Conservation (phyloP, 78 protist genomes). For the slime mould (Dictyostelium discoideum) region dicty_2.7 NC_007090.3:3257001-3257500, state of each 20-base stretch:
- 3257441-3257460: conserved; percentile 1
- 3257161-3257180: conserved; percentile 14
- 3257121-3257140: conserved; percentile 52
- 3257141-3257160: conserved; percentile 24
- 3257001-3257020: conserved; percentile 73
- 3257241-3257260: not conserved
- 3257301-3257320: not conserved
- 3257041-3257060: conserved; percentile 2
- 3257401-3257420: not conserved
- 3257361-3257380: not conserved
- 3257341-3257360: not conserved
- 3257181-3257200: conserved; percentile 5
- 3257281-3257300: not conserved
- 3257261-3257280: not conserved
- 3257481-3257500: not conserved
- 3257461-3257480: not conserved
- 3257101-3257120: not conserved
- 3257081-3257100: conserved; percentile 35
- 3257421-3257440: conserved; percentile 15
- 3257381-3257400: conserved; percentile 2
- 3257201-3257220: not conserved
- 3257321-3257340: not conserved
- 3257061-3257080: conserved; percentile 65
- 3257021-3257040: conserved; percentile 64
- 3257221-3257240: not conserved